Percentiles rank a stretch among this genome's conserved stretches.
Evolutionary conservation across 2,329 filamentous ascomycete species (phyloP).

Genomic region (Penicillium brasilianum): DNA sequence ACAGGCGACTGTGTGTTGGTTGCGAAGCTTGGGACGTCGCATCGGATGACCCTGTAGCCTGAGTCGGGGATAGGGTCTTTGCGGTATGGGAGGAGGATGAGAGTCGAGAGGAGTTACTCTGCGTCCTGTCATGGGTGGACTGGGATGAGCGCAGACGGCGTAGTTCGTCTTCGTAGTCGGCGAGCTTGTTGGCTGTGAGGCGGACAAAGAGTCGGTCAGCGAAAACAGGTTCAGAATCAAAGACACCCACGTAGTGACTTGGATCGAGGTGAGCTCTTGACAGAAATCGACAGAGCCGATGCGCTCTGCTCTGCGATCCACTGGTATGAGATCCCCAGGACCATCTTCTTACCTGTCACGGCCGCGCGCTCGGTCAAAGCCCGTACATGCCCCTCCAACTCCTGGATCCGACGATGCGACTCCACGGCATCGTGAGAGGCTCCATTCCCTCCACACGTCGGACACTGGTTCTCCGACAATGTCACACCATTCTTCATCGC

Average conservation of each 20-base stretch:
- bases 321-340: not conserved
- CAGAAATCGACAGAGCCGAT: not conserved
- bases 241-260: not conserved
- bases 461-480: slow-evolving; percentile 38
- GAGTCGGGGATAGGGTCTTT: slow-evolving; percentile 47
- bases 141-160: slow-evolving; percentile 51
- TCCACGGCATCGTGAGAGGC: slow-evolving; percentile 34
- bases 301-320: not conserved
- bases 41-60: slow-evolving; percentile 33
- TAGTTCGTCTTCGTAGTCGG: slow-evolving; percentile 68
- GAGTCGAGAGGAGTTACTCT: slow-evolving; percentile 35
- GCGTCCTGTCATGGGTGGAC: slow-evolving; percentile 29
- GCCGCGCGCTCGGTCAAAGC: slow-evolving; percentile 58
- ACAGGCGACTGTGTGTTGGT: slow-evolving; percentile 42
- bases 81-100: slow-evolving; percentile 36
- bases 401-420: slow-evolving; percentile 51
- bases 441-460: slow-evolving; percentile 46
- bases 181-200: slow-evolving; percentile 59
- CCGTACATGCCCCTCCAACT: slow-evolving; percentile 61
- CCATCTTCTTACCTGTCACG: slow-evolving; percentile 54
- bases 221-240: not conserved
- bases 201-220: slow-evolving; percentile 16
- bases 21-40: slow-evolving; percentile 32
- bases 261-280: not conserved
- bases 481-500: slow-evolving; percentile 35